phyloP scores from a whole-genome alignment of 768 basidiomycete genomes.

The Bullera alba region DNA sequence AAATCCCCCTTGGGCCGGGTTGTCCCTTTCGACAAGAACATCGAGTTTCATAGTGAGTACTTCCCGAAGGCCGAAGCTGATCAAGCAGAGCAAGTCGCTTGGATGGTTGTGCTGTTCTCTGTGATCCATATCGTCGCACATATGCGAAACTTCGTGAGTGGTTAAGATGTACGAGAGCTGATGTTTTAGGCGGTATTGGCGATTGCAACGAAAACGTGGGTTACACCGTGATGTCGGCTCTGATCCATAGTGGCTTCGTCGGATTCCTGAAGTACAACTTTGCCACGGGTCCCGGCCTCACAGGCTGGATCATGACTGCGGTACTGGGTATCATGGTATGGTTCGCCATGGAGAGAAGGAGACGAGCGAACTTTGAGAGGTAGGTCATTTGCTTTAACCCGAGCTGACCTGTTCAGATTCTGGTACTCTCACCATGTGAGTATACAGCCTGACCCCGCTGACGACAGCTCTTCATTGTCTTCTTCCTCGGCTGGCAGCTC shows the following conservation, averaged over 20 bases:
- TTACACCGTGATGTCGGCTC: background rate
- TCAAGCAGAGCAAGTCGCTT: conserved; percentile 71
- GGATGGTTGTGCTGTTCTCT: conserved; percentile 75
- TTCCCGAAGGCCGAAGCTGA: background rate
- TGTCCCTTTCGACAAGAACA: conserved; percentile 73
- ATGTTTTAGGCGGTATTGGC: conserved; percentile 69
- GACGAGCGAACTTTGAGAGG: conserved; percentile 70
- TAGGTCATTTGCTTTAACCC: no score
- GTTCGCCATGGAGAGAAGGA: conserved; percentile 74
- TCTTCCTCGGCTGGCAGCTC: conserved; percentile 90
- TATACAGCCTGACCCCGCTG: conserved; percentile 44
- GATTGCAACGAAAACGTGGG: conserved; percentile 41
- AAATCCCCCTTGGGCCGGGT: conserved; percentile 60
- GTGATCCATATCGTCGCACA: conserved; percentile 73
- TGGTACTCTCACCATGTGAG: conserved; percentile 40
- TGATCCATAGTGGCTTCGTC: conserved; percentile 52
- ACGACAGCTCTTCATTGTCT: conserved; percentile 79
- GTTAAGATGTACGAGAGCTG: background rate
- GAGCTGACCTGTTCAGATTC: conserved; percentile 20
- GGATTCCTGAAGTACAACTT: conserved; percentile 78
- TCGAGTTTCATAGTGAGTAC: conserved; percentile 58
- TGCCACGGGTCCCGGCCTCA: conserved; percentile 54
- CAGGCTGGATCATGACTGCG: conserved; percentile 78
- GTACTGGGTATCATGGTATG: conserved; percentile 71
- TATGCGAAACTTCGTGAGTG: conserved; percentile 44